Percentiles rank a stretch among this genome's conserved stretches.
Conservation (phyloP, 495 filamentous ascomycete genomes). For the Jackrogersella multiformis region DNA sequence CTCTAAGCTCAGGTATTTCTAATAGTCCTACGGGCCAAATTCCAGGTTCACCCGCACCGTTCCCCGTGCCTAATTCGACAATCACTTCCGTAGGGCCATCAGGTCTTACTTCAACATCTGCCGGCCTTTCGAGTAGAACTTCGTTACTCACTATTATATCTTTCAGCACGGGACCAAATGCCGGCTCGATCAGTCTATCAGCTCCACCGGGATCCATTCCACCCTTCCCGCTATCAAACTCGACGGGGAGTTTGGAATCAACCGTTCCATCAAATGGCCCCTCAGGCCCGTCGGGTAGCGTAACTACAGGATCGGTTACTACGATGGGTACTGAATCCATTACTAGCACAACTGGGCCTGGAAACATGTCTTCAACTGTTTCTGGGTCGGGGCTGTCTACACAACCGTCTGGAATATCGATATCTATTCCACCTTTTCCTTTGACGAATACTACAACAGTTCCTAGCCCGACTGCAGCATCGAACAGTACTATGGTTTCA, state of each 20-base stretch:
- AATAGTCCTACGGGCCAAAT: slow-evolving; percentile 8
- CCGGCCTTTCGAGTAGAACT: slow-evolving; percentile 1
- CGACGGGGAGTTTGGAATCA: slow-evolving; percentile 7
- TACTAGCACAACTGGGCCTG: slow-evolving; percentile 13
- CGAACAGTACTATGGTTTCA: slow-evolving; percentile 5
- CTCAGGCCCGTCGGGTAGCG: slow-evolving; percentile 3
- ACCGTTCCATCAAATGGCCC: slow-evolving; percentile 4
- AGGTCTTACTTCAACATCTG: background rate
- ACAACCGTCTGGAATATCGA: background rate
- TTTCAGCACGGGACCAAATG: slow-evolving; percentile 4
- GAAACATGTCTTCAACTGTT: slow-evolving; percentile 3
- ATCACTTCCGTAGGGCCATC: background rate
- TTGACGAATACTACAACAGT: slow-evolving; percentile 37
- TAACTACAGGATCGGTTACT: background rate
- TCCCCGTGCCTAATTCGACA: slow-evolving; percentile 41
- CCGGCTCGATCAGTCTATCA: slow-evolving; percentile 11
- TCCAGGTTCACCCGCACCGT: slow-evolving; percentile 27
- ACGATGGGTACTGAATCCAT: slow-evolving; percentile 21
- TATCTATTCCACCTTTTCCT: slow-evolving; percentile 35
- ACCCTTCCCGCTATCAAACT: slow-evolving; percentile 38
- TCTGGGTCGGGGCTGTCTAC: slow-evolving; percentile 1
- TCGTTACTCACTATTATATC: slow-evolving; percentile 1
- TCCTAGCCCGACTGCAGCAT: slow-evolving; percentile 31
- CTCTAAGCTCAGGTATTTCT: slow-evolving; percentile 8
- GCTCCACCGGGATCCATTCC: slow-evolving; percentile 2